Evolutionary conservation across 192 early-diverging fungal genomes (phyloP).

Genomic region (Coemansia javaensis): DNA sequence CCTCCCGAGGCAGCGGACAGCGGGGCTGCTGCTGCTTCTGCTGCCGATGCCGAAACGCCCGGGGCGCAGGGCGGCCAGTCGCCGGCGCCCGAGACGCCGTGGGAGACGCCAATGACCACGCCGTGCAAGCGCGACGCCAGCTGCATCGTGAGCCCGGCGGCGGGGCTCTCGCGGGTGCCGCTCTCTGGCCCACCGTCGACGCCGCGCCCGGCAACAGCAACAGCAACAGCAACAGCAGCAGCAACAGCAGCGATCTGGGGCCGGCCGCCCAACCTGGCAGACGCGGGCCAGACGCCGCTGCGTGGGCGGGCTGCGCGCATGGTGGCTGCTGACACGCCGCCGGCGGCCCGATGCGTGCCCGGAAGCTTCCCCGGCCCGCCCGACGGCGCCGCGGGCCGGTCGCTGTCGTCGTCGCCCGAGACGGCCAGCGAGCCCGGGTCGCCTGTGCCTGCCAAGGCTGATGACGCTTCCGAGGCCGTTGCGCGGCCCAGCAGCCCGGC

Average conservation of each 20-base stretch:
- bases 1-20: no score
- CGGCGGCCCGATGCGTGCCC: slow-evolving; percentile 3
- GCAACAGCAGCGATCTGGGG: no score
- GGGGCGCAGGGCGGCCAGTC: background rate
- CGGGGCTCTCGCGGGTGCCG: slow-evolving; percentile 9
- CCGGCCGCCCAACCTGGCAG: background rate
- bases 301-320: slow-evolving; percentile 5
- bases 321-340: background rate
- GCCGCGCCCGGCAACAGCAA: slow-evolving; percentile 13
- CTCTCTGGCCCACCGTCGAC: slow-evolving; percentile 38
- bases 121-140: no score
- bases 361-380: slow-evolving; percentile 10
- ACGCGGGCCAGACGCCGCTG: slow-evolving; percentile 10
- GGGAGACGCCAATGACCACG: slow-evolving; percentile 16
- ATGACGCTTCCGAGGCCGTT: no score
- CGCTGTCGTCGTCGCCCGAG: no score
- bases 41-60: no score
- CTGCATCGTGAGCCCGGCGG: background rate
- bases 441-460: no score
- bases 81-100: slow-evolving; percentile 1
- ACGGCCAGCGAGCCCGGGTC: no score
- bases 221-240: no score
- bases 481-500: background rate
- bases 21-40: no score
- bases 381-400: slow-evolving; percentile 4